Evolutionary conservation across 192 early-diverging fungal genomes (phyloP), one percentile per base, ranked within the genome.

Genomic region (Thamnidium elegans): DNA sequence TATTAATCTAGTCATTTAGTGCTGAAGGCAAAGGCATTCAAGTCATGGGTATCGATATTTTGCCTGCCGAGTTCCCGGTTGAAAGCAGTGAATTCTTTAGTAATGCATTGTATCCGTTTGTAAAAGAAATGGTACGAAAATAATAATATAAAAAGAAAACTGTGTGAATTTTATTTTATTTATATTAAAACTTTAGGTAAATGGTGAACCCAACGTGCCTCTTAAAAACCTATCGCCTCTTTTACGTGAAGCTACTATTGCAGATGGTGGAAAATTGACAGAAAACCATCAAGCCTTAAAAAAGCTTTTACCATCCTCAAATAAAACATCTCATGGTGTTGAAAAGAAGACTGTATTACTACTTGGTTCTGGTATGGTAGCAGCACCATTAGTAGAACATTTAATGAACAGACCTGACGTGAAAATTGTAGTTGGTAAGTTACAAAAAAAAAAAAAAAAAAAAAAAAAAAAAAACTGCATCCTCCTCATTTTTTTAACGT

Each of bases 1-100:
- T 61, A 19, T 26, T 26, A 26, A 26, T 3, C 26, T 23, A 56
- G 13, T 19, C 26, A 23, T 15, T 65, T 67, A 83, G 85, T 62
- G 79, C 87, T 21, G 90, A 92, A 63, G 87, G 81, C 19, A 72
- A 78, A 3, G 97, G 97, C 34, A 86, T 95, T n/a, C 94, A 96
- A 71, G 92, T 99, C 75, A 94, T 97, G 87, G 93, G 94, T 7
- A 92, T 99, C 36, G 97, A 99, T 68, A 99, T 96, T 68, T 75
- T 99, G 43, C 97, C 97, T 1, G 92, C 97, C 2, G 97, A 99
- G 78, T 79, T 99, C 64, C 97, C 97, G 4, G 71, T 96, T 19
- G 95, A 97, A 68, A 92, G 94, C 32, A 95, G 93, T 73, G 79
- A 93, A 71, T 90, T 92, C 76, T 99, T 99, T 78, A 90, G 92